Conservation (phyloP, 2,329 filamentous ascomycete genomes). For the Aspergillus chevalieri region DNA sequence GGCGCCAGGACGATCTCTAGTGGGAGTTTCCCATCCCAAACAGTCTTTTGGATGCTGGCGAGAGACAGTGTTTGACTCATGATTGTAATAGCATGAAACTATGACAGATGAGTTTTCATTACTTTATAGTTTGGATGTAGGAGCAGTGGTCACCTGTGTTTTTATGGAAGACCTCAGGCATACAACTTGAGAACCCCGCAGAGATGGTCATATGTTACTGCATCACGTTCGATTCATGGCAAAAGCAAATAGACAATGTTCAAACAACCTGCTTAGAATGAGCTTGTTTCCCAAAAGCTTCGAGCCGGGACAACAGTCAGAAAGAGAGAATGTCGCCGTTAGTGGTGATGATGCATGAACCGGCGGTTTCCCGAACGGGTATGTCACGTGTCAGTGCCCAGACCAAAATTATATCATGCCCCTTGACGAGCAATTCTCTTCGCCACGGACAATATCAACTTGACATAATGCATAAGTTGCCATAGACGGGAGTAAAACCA, state of each 20-base stretch:
- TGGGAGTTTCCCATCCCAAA: conserved; percentile 57
- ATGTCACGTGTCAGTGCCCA: neutral
- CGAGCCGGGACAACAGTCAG: too few species aligned
- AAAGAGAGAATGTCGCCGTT: neutral
- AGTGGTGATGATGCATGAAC: neutral
- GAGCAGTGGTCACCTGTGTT: neutral
- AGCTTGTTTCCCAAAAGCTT: neutral
- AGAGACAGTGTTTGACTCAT: conserved; percentile 12
- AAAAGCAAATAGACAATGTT: neutral
- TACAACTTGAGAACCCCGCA: neutral
- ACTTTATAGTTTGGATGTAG: neutral
- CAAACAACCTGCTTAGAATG: neutral
- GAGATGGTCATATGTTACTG: neutral
- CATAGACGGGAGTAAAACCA: neutral
- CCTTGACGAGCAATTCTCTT: too few species aligned
- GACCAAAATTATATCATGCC: neutral
- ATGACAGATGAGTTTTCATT: neutral
- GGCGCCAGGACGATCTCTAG: conserved; percentile 55
- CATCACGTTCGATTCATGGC: neutral
- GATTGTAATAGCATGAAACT: neutral
- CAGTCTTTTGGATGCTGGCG: conserved; percentile 35
- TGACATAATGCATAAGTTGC: too few species aligned
- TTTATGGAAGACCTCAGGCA: neutral
- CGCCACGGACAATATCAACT: too few species aligned
- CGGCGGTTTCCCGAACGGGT: neutral